Evolutionary conservation across 208 protist genomes (phyloP), one percentile per base, ranked within the genome.

Genomic region (Trypanosoma lewisi): DNA sequence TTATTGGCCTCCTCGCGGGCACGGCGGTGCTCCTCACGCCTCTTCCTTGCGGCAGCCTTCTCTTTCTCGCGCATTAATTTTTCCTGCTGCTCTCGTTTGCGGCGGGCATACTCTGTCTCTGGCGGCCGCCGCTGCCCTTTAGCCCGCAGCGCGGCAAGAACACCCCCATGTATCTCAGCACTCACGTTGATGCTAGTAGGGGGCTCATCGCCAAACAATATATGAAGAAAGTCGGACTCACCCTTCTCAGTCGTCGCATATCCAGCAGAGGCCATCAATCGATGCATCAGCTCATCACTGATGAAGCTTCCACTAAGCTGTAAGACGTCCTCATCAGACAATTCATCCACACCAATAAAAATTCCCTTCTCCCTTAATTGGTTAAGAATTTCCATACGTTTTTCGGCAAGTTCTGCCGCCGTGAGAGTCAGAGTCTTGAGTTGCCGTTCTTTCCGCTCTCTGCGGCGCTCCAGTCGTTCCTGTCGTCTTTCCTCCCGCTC

Each of bases 121-220:
- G 45, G 42, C n/a, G 48, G 48, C 25, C 50, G 25, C 7, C 37
- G 58, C 27, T 1, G 2, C 8, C 16, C 53, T 48, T 71, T 70
- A 2, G 33, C 51, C 30, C 83, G 73, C 12, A 89, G 54, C 56
- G 83, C 77, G 16, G 73, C 82, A 14, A 95, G 72, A 28, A 95
- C 50, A 37, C 47, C 41, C 1, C 53, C 21, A 8, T 2, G 37
- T 21, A 6, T 56, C 25, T 36, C 66, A 7, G 70, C 65, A 54
- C 70, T 66, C 28, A 83, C 68, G 39, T 70, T 70, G 0, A 76
- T 71, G 14, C 75, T 36, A 41, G 63, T 55, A 16, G 63, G 59
- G 19, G 28, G 59, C 42, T 72, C 69, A 17, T 68, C 81, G 8
- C 82, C 78, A 17, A 69, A 73, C 36, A 72, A 68, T 44, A 31